Percentiles rank a stretch among this genome's conserved stretches.
These are phyloP conservation scores for Ampelomyces quisqualis DNA, from an alignment of 2,329 filamentous ascomycete species.

Conservation along the genomic window DNA sequence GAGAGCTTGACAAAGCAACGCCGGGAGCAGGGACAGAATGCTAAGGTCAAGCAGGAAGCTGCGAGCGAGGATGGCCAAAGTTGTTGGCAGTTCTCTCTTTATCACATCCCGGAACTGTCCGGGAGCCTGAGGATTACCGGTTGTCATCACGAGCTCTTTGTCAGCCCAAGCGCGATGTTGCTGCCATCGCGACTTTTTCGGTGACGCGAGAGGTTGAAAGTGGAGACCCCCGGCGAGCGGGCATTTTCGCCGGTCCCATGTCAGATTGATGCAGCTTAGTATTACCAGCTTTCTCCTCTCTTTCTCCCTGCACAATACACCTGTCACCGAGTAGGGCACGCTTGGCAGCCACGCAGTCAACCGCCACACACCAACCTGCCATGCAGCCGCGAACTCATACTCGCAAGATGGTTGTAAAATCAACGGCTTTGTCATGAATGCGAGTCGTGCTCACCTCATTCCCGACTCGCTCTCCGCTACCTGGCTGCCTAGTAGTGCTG, in stretches of 20 bases:
- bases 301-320: no score
- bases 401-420: no score
- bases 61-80: constrained; percentile 10
- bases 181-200: constrained; percentile 22
- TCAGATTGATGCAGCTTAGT: no score
- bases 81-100: constrained; percentile 11
- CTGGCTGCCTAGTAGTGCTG: neutral
- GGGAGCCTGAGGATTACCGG: constrained; percentile 17
- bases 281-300: no score
- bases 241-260: no score
- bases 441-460: constrained; percentile 2
- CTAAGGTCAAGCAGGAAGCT: constrained; percentile 8
- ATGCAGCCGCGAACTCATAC: no score
- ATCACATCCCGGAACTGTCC: constrained; percentile 26
- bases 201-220: constrained; percentile 4
- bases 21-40: no score
- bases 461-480: neutral
- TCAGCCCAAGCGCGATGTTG: constrained; percentile 24
- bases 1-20: no score
- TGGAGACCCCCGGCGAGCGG: constrained; percentile 8
- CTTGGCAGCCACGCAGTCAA: no score
- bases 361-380: constrained; percentile 7
- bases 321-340: no score
- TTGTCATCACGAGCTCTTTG: constrained; percentile 27
- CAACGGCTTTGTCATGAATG: no score